phyloP scores from a whole-genome alignment of 73 alveolate species.

The Paramecium primaurelia region DNA sequence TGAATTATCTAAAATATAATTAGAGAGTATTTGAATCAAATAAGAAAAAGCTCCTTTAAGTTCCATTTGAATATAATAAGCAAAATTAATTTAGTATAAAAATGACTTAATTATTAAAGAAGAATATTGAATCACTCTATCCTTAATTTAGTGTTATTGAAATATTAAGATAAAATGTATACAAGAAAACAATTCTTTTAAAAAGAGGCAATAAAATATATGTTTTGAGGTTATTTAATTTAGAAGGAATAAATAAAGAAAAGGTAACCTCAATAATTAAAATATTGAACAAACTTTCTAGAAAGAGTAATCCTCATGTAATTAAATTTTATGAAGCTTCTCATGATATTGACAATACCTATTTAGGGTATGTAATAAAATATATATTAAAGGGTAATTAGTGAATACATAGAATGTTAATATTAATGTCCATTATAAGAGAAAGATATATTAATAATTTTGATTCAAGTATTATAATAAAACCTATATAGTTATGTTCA shows the following conservation, averaged over 20 bases:
- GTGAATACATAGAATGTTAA: neutral
- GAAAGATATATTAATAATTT: neutral
- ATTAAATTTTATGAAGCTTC: slow-evolving; percentile 27
- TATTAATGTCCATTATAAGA: neutral
- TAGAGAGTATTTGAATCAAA: neutral
- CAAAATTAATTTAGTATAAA: neutral
- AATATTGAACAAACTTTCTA: neutral
- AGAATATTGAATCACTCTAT: neutral
- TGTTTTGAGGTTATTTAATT: neutral
- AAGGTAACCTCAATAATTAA: neutral
- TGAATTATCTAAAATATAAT: neutral
- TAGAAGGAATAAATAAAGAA: neutral
- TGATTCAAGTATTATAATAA: neutral
- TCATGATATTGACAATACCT: neutral
- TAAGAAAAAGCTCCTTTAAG: neutral
- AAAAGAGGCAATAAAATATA: neutral
- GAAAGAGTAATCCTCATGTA: neutral
- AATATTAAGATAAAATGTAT: neutral
- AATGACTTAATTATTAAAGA: neutral
- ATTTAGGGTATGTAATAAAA: neutral
- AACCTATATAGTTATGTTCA: neutral
- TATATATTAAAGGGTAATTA: neutral
- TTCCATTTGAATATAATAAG: neutral
- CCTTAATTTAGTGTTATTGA: neutral
- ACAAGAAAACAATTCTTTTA: neutral